Evolutionary conservation across 139 green algal genomes (phyloP).

Genomic region (Dunaliella primolecta): DNA sequence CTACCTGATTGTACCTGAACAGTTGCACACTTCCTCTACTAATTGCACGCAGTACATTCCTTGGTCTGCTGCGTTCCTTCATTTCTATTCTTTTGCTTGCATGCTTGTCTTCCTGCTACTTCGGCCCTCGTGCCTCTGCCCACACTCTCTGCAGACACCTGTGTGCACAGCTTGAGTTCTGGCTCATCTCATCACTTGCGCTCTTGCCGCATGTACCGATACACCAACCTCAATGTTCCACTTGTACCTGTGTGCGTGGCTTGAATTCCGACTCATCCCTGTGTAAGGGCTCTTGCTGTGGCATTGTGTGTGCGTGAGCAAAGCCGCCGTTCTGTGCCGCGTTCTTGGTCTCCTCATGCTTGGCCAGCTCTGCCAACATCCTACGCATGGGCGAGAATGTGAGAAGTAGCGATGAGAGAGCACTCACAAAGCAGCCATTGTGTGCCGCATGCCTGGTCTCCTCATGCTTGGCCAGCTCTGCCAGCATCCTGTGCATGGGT

Average conservation of each 20-base stretch:
- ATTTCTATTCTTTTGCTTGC: too few relatives aligned
- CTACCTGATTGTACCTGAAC: too few relatives aligned
- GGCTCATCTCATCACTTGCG: too few relatives aligned
- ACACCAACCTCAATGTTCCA: background rate
- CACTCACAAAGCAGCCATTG: background rate
- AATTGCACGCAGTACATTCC: too few relatives aligned
- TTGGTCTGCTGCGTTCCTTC: too few relatives aligned
- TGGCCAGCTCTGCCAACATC: background rate
- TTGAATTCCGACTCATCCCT: background rate
- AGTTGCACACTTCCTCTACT: too few relatives aligned
- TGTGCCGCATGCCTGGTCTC: background rate
- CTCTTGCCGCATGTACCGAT: background rate
- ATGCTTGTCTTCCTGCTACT: too few relatives aligned
- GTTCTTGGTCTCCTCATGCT: background rate
- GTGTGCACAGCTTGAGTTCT: too few relatives aligned
- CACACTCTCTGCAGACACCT: too few relatives aligned
- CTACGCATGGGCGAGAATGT: background rate
- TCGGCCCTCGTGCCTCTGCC: too few relatives aligned
- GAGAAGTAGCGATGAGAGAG: background rate
- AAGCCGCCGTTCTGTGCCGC: background rate
- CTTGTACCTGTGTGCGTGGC: background rate
- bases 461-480: background rate
- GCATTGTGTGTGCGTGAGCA: background rate
- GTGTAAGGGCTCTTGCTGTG: background rate
- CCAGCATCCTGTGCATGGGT: too few relatives aligned